Conservation (phyloP, 2,329 filamentous ascomycete species). For the Aspergillus thermomutatus region DNA sequence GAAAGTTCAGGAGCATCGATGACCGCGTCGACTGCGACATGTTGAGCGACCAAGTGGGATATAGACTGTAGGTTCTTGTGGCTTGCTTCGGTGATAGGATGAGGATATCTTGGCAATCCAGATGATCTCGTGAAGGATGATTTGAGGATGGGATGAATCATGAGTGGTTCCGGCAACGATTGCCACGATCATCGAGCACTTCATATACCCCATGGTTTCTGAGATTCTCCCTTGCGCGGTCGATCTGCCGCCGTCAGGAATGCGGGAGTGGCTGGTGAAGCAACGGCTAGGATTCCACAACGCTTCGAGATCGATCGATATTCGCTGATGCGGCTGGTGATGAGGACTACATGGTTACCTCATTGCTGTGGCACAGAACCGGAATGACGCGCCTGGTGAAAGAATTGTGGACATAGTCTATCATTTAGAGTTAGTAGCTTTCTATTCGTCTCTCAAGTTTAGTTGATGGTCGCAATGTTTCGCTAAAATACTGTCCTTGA, state of each 20-base stretch:
- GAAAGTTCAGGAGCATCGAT: slow-evolving; percentile 4
- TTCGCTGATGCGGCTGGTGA: not conserved
- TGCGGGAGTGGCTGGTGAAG: slow-evolving; percentile 5
- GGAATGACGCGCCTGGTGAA: not conserved
- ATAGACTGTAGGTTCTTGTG: not conserved
- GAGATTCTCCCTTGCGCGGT: not conserved
- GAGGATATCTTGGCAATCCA: not conserved
- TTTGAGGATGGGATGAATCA: not conserved
- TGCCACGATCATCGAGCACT: not conserved
- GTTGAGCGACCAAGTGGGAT: not conserved
- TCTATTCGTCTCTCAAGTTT: too few species aligned
- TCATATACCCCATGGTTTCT: slow-evolving; percentile 8
- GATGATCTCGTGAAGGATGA: not conserved
- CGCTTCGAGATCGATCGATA: not conserved
- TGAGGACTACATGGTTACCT: not conserved
- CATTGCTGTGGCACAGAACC: not conserved
- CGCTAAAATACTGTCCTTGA: not conserved
- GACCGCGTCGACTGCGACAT: slow-evolving; percentile 4
- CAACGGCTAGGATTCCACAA: not conserved
- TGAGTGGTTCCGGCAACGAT: not conserved
- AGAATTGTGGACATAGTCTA: not conserved
- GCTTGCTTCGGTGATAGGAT: not conserved
- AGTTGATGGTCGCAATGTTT: not conserved
- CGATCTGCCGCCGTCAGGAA: slow-evolving; percentile 10
- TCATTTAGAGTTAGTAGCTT: too few species aligned